Evolutionary conservation across 495 filamentous ascomycete genomes (phyloP).

Genomic region (Tuber microsphaerosporum): DNA sequence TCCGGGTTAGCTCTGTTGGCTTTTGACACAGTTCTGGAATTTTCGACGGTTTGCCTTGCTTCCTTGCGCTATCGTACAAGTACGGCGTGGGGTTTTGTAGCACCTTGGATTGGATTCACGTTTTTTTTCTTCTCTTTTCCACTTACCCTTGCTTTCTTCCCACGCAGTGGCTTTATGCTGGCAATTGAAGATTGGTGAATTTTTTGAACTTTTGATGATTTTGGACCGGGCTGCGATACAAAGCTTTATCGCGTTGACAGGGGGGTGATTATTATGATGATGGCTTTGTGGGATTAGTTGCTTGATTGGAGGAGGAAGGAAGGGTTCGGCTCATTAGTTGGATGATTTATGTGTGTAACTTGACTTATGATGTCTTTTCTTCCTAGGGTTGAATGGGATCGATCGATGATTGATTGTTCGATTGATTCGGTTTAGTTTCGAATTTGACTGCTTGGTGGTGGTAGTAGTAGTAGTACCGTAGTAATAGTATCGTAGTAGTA

Average conservation of each 20-base stretch:
- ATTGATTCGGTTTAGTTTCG: neutral
- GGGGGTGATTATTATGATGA: neutral
- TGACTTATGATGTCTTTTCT: neutral
- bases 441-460: neutral
- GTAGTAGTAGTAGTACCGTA: neutral
- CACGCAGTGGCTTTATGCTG: neutral
- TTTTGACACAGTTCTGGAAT: neutral
- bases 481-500: too few relatives aligned
- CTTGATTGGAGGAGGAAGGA: neutral
- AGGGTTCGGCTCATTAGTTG: neutral
- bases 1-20: neutral
- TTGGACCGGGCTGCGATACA: neutral
- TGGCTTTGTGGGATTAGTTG: neutral
- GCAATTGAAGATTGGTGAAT: neutral
- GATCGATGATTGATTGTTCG: neutral
- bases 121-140: too few relatives aligned
- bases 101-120: neutral
- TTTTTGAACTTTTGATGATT: neutral
- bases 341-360: constrained; percentile 1
- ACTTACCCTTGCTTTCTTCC: neutral
- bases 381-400: neutral
- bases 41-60: neutral
- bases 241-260: neutral
- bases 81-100: neutral
- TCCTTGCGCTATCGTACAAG: too few relatives aligned